Conservation (phyloP, 495 filamentous ascomycete genomes). For the Hamigera avellanea region DNA sequence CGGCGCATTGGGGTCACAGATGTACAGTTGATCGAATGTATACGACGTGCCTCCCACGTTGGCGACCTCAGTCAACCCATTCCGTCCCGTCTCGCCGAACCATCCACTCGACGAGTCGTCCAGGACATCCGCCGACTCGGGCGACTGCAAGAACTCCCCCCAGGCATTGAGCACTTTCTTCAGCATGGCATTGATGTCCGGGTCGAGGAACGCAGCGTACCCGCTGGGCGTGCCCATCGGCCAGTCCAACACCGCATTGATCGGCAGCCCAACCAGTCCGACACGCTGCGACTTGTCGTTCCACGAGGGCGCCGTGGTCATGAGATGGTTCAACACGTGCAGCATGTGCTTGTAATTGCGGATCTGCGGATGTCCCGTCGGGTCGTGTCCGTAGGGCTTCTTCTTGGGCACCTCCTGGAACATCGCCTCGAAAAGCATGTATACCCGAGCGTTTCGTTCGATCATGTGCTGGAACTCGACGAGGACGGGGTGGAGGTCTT, state of each 20-base stretch:
- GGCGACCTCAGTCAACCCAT: conserved; percentile 23
- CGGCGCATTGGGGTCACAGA: conserved; percentile 28
- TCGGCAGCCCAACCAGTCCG: conserved; percentile 55
- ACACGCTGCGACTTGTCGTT: conserved; percentile 37
- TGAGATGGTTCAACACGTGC: conserved; percentile 48
- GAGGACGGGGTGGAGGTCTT: conserved; percentile 22
- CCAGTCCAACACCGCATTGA: conserved; percentile 51
- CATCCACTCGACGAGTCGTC: conserved; percentile 39
- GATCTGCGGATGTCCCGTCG: conserved; percentile 48
- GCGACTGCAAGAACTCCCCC: conserved; percentile 47
- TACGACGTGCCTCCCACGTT: conserved; percentile 37
- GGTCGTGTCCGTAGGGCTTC: conserved; percentile 45
- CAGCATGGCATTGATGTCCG: conserved; percentile 55
- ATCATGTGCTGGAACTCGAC: conserved; percentile 36
- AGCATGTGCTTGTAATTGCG: conserved; percentile 56
- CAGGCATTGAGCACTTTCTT: conserved; percentile 59
- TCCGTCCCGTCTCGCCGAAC: conserved; percentile 39
- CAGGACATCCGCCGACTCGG: conserved; percentile 47
- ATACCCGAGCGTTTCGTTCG: conserved; percentile 27
- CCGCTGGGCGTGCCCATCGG: conserved; percentile 57
- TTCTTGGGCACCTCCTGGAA: conserved; percentile 52
- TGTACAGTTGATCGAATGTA: conserved; percentile 57
- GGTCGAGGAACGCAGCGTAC: conserved; percentile 52
- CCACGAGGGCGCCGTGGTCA: conserved; percentile 52
- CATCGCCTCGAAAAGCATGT: conserved; percentile 38